Evolutionary conservation across 2,329 filamentous ascomycete genomes (phyloP), one percentile per base, ranked within the genome.

Genomic region (Curvularia eragrostidis): DNA sequence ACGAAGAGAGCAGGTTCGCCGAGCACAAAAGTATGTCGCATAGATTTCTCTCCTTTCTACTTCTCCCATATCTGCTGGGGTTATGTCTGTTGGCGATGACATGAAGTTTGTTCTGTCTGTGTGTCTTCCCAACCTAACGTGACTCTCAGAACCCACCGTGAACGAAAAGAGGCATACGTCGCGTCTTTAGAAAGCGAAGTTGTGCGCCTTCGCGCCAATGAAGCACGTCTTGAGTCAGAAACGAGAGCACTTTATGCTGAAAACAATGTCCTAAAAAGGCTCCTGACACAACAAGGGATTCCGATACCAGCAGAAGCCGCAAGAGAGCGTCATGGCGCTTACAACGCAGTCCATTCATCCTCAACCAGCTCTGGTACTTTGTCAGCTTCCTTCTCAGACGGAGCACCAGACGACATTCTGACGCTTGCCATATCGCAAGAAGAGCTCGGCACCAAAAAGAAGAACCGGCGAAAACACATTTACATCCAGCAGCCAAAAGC

Each of bases 151-250:
- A 72, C 65, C 4, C 69, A 74, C 52, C 71, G 70, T 13, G 70
- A 74, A 38, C 71, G 71, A n/a, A 74, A 73, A 58, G 70, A 73
- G 57, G 61, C 66, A n/a, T 74, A 74, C 49, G 65, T 62, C n/a
- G 68, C 66, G 39, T 66, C 67, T 3, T 55, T 74, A 1, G 71
- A 74, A 56, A 56, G 41, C 13, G 69, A 74, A 54, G 67, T 73
- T 15, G 52, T 73, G 12, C 66, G 68, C 28, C 58, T 72, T 5
- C 70, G 71, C 36, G 68, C 69, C 39, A 72, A 71, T 38, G 72
- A 78, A 65, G 63, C 69, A 3, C 64, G 53, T 19, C 64, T 75
- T 2, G 38, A 70, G 18, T 62, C 66, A 28, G 68, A 76, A 43
- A 69, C 69, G 1, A 58, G 60, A 15, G 49, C 44, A 3, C 54